These are phyloP conservation scores for Fragilaria crotonensis DNA, from an alignment of 108 stramenopile species.

Conservation along the genomic window DNA sequence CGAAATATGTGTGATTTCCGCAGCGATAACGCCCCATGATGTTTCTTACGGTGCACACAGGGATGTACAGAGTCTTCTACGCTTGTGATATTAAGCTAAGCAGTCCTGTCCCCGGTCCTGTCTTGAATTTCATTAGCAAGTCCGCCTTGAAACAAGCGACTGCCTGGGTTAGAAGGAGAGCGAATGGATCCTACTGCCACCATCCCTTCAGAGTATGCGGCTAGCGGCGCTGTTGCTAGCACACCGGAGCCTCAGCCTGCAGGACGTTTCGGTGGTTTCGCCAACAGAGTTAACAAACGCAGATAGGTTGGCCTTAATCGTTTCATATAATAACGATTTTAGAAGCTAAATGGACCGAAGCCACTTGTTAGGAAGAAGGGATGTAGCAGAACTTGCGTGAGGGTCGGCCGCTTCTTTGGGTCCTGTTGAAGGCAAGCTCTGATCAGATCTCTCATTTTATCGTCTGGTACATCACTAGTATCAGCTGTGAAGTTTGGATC, in stretches of 20 bases:
- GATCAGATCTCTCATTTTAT: conserved; percentile 58
- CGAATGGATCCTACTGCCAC: conserved; percentile 27
- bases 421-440: conserved; percentile 45
- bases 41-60: too few relatives aligned
- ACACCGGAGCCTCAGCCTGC: too few relatives aligned
- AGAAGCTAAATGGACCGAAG: conserved; percentile 31
- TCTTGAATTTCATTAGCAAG: conserved; percentile 59
- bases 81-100: conserved; percentile 60
- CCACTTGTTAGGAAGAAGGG: conserved; percentile 68
- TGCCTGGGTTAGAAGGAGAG: conserved; percentile 67
- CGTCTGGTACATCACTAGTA: conserved; percentile 31
- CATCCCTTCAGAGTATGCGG: conserved; percentile 12
- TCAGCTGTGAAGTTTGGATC: conserved; percentile 32
- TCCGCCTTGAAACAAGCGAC: conserved; percentile 59
- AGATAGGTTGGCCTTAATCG: too few relatives aligned
- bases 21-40: too few relatives aligned
- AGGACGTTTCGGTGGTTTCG: too few relatives aligned
- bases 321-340: too few relatives aligned
- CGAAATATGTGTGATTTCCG: too few relatives aligned
- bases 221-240: too few relatives aligned
- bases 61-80: conserved; percentile 57
- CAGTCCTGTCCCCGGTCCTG: conserved; percentile 44
- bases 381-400: conserved; percentile 64
- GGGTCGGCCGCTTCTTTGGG: conserved; percentile 52
- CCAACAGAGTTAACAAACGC: too few relatives aligned